Conservation (phyloP, 1,284 basidiomycete species). For the Rhodotorula sp. region DNA sequence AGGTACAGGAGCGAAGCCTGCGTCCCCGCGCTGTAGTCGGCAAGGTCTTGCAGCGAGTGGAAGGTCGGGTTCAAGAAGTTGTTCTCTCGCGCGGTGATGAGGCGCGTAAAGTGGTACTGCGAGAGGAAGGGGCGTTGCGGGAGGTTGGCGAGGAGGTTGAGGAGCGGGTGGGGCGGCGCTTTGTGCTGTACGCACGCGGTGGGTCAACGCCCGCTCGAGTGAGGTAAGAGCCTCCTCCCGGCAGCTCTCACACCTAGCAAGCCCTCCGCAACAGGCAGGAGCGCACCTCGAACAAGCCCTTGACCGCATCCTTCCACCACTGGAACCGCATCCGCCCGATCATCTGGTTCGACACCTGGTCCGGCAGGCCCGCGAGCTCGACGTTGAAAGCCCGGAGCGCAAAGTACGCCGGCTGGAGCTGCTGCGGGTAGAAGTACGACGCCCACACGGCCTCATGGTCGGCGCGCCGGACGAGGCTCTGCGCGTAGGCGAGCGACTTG, state of each 20-base stretch:
- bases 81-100: constrained; percentile 41
- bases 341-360: constrained; percentile 72
- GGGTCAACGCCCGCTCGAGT: not conserved
- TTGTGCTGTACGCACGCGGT: constrained; percentile 12
- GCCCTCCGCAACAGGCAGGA: too few species aligned
- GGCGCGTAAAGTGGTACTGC: constrained; percentile 42
- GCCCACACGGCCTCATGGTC: constrained; percentile 70
- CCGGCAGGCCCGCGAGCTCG: constrained; percentile 78
- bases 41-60: constrained; percentile 38
- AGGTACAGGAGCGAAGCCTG: constrained; percentile 42
- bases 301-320: constrained; percentile 87
- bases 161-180: constrained; percentile 40
- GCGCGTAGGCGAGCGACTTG: constrained; percentile 50
- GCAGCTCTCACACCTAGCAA: too few species aligned
- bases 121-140: constrained; percentile 36
- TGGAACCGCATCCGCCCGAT: constrained; percentile 87
- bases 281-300: constrained; percentile 67
- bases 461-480: constrained; percentile 50
- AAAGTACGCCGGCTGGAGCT: constrained; percentile 69
- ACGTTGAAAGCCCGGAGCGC: constrained; percentile 87
- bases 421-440: constrained; percentile 72
- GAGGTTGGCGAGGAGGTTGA: constrained; percentile 32
- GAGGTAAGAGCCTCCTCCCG: too few species aligned
- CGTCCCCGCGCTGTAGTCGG: constrained; percentile 42
- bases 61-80: constrained; percentile 43